phyloP scores from a whole-genome alignment of 345 rosid species.

The Melaleuca alternifolia region DNA sequence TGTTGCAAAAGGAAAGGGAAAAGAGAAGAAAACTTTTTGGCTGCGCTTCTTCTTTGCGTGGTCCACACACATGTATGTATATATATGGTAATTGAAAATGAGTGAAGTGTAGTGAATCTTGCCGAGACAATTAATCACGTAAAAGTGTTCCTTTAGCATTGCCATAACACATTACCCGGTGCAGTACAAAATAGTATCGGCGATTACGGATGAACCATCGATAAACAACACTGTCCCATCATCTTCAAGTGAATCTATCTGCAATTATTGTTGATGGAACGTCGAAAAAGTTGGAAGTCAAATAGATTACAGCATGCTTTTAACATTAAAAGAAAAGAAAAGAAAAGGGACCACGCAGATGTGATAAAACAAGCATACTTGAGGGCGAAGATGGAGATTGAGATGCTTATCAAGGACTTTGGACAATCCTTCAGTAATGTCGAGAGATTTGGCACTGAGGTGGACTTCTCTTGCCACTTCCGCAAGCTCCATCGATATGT shows the following conservation, averaged over 20 bases:
- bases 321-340: neutral
- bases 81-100: neutral
- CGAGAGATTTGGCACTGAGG: slow-evolving; percentile 54
- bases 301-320: neutral
- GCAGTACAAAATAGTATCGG: slow-evolving; percentile 77
- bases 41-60: neutral
- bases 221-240: slow-evolving; percentile 58
- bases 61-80: neutral
- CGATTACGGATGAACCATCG: slow-evolving; percentile 51
- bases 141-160: neutral
- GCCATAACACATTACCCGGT: slow-evolving; percentile 53
- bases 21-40: neutral
- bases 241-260: slow-evolving; percentile 57
- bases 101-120: neutral
- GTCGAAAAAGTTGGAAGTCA: neutral
- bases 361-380: slow-evolving; percentile 21
- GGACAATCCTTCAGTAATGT: slow-evolving; percentile 50
- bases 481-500: slow-evolving; percentile 81
- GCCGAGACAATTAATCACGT: neutral
- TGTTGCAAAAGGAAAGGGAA: neutral
- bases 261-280: neutral
- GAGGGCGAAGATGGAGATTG: slow-evolving; percentile 52
- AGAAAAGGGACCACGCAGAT: neutral
- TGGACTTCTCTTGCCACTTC: slow-evolving; percentile 71
- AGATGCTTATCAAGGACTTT: slow-evolving; percentile 58